Percentiles rank a stretch among this genome's conserved stretches.
Evolutionary conservation across 495 filamentous ascomycete species (phyloP).

Genomic region (Ramalina peruviana): DNA sequence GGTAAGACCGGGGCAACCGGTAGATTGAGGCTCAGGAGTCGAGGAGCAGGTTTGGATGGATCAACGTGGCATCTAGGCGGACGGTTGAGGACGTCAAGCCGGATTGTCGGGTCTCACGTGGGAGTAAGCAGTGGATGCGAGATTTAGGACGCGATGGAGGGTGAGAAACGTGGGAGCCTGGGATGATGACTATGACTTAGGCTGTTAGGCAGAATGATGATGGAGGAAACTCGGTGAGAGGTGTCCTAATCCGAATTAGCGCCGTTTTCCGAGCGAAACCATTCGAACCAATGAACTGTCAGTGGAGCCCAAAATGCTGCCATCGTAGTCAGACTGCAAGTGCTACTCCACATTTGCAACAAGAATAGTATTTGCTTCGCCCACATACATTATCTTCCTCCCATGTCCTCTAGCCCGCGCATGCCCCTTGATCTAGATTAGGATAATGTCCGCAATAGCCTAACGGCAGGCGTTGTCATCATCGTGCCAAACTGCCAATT

Average conservation of each 20-base stretch:
- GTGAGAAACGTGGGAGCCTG: slow-evolving; percentile 4
- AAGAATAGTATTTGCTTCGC: neutral
- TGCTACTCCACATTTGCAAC: neutral
- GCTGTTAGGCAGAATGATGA: neutral
- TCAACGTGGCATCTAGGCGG: neutral
- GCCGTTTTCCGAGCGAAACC: neutral
- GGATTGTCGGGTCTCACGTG: neutral
- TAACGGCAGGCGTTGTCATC: no score
- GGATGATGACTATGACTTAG: slow-evolving; percentile 2
- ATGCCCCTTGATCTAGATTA: neutral
- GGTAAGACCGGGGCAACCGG: neutral
- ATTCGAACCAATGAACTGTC: no score
- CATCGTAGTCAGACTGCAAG: neutral
- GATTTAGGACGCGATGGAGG: neutral
- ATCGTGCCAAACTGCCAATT: no score
- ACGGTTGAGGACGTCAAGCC: neutral
- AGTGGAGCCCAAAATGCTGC: no score
- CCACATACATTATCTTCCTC: neutral
- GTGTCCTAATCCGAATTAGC: neutral
- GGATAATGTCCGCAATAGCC: neutral
- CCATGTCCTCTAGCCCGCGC: neutral
- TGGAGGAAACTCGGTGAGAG: neutral
- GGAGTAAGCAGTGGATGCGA: neutral
- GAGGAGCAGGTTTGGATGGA: neutral
- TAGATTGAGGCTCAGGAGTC: neutral